phyloP scores from a whole-genome alignment of 208 protist genomes.

The Endotrypanum monterogeii region DNA sequence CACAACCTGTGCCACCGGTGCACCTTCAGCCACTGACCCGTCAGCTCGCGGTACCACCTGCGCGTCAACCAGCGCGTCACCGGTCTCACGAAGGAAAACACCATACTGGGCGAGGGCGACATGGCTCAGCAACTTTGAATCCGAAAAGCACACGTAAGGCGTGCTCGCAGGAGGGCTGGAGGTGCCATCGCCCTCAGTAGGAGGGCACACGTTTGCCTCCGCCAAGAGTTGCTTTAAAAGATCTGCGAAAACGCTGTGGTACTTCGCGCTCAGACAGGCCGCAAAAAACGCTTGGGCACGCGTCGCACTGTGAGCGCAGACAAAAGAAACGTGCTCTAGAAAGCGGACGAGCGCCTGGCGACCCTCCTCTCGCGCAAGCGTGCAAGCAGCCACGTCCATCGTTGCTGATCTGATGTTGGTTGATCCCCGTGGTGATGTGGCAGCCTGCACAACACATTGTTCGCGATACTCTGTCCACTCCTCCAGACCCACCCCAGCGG shows the following conservation, averaged over 20 bases:
- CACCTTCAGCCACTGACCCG: constrained; percentile 12
- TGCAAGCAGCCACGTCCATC: constrained; percentile 14
- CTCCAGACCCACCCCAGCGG: constrained; percentile 38
- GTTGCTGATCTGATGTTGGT: constrained; percentile 18
- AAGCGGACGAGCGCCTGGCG: constrained; percentile 48
- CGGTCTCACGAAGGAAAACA: constrained; percentile 40
- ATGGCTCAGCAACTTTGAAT: constrained; percentile 15
- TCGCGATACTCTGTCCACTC: constrained; percentile 53
- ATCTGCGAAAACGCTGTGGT: constrained; percentile 38
- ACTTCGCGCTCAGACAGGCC: constrained; percentile 60
- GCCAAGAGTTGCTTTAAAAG: constrained; percentile 29
- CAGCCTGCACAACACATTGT: not conserved
- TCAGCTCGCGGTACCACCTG: constrained; percentile 40
- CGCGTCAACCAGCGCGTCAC: constrained; percentile 50
- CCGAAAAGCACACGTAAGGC: constrained; percentile 32
- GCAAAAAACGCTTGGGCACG: constrained; percentile 32
- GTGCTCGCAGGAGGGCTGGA: not conserved
- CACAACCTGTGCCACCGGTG: constrained; percentile 39
- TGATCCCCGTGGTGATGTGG: not conserved
- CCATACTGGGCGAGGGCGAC: constrained; percentile 27
- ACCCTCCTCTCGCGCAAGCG: constrained; percentile 30
- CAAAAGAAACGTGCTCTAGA: constrained; percentile 47
- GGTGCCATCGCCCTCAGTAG: not conserved
- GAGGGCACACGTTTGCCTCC: constrained; percentile 13
- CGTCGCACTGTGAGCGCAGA: constrained; percentile 25